A percentile compares a stretch with the other conserved stretches of the same genome.
Evolutionary conservation across 805 yeast species (phyloP).

Genomic region (Metschnikowia dekortorum): DNA sequence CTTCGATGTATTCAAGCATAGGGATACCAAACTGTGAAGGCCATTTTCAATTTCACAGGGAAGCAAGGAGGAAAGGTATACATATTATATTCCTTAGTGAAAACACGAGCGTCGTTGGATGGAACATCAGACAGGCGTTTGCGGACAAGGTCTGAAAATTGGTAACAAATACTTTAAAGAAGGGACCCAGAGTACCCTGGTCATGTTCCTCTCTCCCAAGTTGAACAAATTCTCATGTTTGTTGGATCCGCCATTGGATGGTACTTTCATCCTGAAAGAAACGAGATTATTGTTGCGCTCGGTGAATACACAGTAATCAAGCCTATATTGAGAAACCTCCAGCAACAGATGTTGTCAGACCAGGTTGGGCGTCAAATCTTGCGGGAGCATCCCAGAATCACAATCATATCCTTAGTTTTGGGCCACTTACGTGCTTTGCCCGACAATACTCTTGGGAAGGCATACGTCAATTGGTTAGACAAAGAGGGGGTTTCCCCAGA

Average conservation of each 20-base stretch:
- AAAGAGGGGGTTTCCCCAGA: conserved; percentile 91
- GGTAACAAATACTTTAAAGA: conserved; percentile 32
- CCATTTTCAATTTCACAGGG: too few relatives aligned
- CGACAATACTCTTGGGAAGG: conserved; percentile 65
- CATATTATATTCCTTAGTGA: too few relatives aligned
- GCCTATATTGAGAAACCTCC: conserved; percentile 55
- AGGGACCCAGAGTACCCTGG: conserved; percentile 56
- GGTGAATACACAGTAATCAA: conserved; percentile 90
- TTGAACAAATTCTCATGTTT: conserved; percentile 64
- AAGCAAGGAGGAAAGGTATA: too few relatives aligned
- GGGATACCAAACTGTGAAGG: too few relatives aligned
- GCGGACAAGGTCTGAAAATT: not conserved
- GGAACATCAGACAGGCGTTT: too few relatives aligned
- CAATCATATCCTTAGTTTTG: conserved; percentile 63
- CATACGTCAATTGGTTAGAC: conserved; percentile 78
- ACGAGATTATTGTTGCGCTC: conserved; percentile 69
- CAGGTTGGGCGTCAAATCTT: conserved; percentile 73
- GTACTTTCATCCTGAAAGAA: conserved; percentile 68
- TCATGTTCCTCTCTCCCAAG: conserved; percentile 66
- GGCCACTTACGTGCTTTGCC: conserved; percentile 59
- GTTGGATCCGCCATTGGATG: conserved; percentile 76
- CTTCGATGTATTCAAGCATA: too few relatives aligned
- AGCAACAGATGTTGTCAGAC: conserved; percentile 71
- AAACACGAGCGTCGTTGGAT: too few relatives aligned
- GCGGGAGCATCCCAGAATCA: conserved; percentile 77